Evolutionary conservation across 345 rosid species (phyloP), one percentile per base, ranked within the genome.

Genomic region (Populus pruinosa): DNA sequence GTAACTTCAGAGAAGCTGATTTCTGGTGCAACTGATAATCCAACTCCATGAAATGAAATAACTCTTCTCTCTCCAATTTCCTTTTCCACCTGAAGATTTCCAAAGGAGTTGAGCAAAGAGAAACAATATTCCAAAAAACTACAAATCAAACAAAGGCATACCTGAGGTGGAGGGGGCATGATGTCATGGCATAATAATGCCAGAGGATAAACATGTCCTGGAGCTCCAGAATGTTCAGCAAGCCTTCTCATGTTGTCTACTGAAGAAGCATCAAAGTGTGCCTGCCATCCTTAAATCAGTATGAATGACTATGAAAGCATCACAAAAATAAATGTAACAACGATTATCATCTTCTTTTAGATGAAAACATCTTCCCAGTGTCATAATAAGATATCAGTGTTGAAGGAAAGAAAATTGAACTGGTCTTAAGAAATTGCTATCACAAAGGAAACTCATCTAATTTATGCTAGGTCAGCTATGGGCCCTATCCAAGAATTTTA

Each of bases 191-290:
- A 95, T 72, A 91, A 84, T 75, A 95, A 79, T 77, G 97, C 87
- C 81, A 93, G 82, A 14, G 98, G 99, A 76, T 91, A 95, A 44
- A 92, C 73, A 85, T 92, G 97, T 69, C 91, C 94, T 6, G 94
- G 94, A 80, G 84, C 85, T 66, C 93, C 97, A 79, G 97, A 90
- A 83, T 91, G 91, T 80, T 91, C 94, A 31, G 84, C 89, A 67
- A 96, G 84, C 90, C 98, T 86, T 88, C 94, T 91, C 92, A 96
- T 92, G 78, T 92, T 96, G 88, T 96, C 99, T 68, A 92, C 98
- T 76, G 98, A 84, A 84, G 98, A 86, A 70, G 92, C 64, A 83
- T 96, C 99, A 86, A 96, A 96, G 66, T 88, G 88, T 79, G 98
- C 97, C 99, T 96, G 89, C 80, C 83, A 78, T 79, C 75, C 71